Conservation (phyloP, 2,329 filamentous ascomycete genomes). For the Monascus ruber region DNA sequence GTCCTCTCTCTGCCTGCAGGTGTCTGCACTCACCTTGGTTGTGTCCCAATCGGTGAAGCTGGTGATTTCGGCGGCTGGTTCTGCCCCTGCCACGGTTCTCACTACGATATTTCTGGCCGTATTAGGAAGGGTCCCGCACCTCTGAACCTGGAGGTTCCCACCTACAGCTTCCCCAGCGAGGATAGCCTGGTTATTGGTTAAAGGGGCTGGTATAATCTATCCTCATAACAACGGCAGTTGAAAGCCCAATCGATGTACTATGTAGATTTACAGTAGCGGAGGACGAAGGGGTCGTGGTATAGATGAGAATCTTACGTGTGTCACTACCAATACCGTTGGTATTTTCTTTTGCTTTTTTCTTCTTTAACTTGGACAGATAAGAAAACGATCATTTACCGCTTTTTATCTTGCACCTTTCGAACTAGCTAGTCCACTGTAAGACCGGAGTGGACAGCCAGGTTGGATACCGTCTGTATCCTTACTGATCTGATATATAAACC, state of each 20-base stretch:
- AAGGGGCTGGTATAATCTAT: slow-evolving; percentile 15
- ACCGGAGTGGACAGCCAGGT: no score
- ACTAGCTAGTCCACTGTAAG: no score
- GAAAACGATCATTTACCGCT: slow-evolving; percentile 7
- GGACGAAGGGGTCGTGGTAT: slow-evolving; percentile 12
- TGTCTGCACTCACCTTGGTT: slow-evolving; percentile 98
- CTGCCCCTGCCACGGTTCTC: slow-evolving; percentile 99
- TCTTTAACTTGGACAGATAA: slow-evolving; percentile 31
- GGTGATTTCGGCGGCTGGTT: slow-evolving; percentile 99
- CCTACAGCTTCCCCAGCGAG: slow-evolving; percentile 87
- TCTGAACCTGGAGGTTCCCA: slow-evolving; percentile 90
- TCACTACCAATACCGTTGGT: slow-evolving; percentile 20
- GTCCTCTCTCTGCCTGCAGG: slow-evolving; percentile 39
- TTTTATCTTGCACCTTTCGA: slow-evolving; percentile 7
- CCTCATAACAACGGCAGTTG: background rate
- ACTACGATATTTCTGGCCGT: slow-evolving; percentile 99
- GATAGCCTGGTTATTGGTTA: slow-evolving; percentile 88
- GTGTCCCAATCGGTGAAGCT: slow-evolving; percentile 97
- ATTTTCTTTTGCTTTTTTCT: slow-evolving; percentile 1
- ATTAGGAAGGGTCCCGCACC: slow-evolving; percentile 95
- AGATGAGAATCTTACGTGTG: slow-evolving; percentile 7
- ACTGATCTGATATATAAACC: no score
- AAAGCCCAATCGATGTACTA: background rate
- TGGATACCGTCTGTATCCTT: no score
- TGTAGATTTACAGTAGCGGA: background rate